These are phyloP conservation scores for Elasticomyces elasticus DNA, from an alignment of 495 filamentous ascomycete genomes.

Conservation along the genomic window DNA sequence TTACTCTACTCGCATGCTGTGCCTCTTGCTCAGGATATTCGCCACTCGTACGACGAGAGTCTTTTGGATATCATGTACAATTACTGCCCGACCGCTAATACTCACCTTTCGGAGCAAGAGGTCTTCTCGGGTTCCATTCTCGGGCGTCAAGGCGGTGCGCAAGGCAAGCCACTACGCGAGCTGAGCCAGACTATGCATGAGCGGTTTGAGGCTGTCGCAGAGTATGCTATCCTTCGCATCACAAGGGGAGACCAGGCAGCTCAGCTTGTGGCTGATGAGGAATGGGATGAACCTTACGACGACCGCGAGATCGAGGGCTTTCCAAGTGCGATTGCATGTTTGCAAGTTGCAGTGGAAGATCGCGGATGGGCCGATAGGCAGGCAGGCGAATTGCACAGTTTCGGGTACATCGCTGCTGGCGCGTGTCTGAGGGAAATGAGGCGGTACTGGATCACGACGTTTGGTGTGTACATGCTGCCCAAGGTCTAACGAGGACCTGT, in stretches of 20 bases:
- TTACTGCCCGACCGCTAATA: slow-evolving; percentile 47
- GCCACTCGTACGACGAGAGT: slow-evolving; percentile 55
- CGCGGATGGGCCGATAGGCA: slow-evolving; percentile 13
- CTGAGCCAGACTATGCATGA: slow-evolving; percentile 50
- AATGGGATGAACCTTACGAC: not conserved
- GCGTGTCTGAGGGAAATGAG: slow-evolving; percentile 40
- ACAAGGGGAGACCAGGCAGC: slow-evolving; percentile 30
- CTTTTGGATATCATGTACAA: slow-evolving; percentile 46
- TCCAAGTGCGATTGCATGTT: slow-evolving; percentile 42
- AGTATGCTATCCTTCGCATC: slow-evolving; percentile 40
- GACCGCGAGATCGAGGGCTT: slow-evolving; percentile 32
- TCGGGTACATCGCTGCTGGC: slow-evolving; percentile 37
- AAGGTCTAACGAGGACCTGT: not conserved
- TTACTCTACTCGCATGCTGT: slow-evolving; percentile 34
- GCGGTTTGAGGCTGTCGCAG: slow-evolving; percentile 44
- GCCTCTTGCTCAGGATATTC: slow-evolving; percentile 40
- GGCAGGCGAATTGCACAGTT: slow-evolving; percentile 36
- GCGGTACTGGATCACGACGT: slow-evolving; percentile 22
- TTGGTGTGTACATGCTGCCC: slow-evolving; percentile 4
- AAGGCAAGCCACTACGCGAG: slow-evolving; percentile 55
- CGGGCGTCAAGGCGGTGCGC: slow-evolving; percentile 45
- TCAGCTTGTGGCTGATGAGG: slow-evolving; percentile 10
- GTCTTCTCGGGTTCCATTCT: slow-evolving; percentile 66
- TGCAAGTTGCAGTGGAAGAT: slow-evolving; percentile 33
- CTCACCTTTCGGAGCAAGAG: slow-evolving; percentile 59